A percentile compares a stretch with the other conserved stretches of the same genome.
Evolutionary conservation across 2,329 filamentous ascomycete species (phyloP).

Genomic region (Aspergillus tanneri): DNA sequence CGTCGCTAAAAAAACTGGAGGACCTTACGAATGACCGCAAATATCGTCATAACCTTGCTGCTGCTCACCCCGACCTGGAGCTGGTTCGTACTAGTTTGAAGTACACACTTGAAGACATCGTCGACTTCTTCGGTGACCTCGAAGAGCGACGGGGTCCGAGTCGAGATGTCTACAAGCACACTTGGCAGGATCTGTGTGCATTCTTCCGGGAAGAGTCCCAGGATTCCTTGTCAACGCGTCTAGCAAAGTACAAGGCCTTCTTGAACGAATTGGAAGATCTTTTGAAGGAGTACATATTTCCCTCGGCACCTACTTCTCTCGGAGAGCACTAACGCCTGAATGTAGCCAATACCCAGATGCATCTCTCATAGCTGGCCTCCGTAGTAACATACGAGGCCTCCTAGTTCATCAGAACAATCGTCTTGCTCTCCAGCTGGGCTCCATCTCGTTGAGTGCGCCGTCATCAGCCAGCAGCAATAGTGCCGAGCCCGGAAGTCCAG

Average conservation of each 20-base stretch:
- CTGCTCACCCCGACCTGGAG: slow-evolving; percentile 50
- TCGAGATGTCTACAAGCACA: slow-evolving; percentile 45
- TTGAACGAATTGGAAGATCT: slow-evolving; percentile 47
- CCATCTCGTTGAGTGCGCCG: slow-evolving; percentile 26
- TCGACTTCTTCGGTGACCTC: slow-evolving; percentile 46
- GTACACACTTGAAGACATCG: slow-evolving; percentile 53
- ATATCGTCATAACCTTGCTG: slow-evolving; percentile 39
- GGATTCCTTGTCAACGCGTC: slow-evolving; percentile 47
- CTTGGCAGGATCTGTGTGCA: slow-evolving; percentile 52
- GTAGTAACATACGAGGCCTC: slow-evolving; percentile 27
- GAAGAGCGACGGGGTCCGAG: slow-evolving; percentile 28
- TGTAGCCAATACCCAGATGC: slow-evolving; percentile 29
- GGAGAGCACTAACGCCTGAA: slow-evolving; percentile 10
- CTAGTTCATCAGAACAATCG: slow-evolving; percentile 32
- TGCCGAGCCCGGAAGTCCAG: slow-evolving; percentile 29
- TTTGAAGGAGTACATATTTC: slow-evolving; percentile 46
- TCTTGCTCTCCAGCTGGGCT: slow-evolving; percentile 26
- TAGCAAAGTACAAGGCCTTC: slow-evolving; percentile 53
- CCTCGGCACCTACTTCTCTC: background rate
- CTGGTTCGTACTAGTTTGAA: slow-evolving; percentile 51
- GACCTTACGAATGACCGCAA: slow-evolving; percentile 42
- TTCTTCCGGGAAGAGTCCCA: slow-evolving; percentile 50
- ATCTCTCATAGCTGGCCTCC: slow-evolving; percentile 27
- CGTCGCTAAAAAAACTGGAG: slow-evolving; percentile 50
- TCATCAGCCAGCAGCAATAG: slow-evolving; percentile 29